Evolutionary conservation across 306 rosid genomes (phyloP).

Genomic region (Vigna nakashimae): DNA sequence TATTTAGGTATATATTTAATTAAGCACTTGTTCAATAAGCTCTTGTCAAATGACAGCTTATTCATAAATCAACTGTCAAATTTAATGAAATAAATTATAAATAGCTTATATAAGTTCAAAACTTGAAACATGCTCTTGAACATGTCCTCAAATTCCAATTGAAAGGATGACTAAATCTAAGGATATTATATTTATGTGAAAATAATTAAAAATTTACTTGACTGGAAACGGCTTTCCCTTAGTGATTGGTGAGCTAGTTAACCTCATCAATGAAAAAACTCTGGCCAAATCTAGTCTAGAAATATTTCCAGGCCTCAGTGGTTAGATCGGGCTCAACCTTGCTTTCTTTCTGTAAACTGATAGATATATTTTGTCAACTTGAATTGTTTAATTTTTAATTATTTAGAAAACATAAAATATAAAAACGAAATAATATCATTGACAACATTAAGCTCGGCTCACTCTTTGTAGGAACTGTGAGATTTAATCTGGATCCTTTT

Average conservation of each 20-base stretch:
- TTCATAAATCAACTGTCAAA: not conserved
- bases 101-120: not conserved
- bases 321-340: constrained; percentile 22
- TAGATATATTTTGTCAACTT: constrained; percentile 20
- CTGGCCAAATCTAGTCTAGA: constrained; percentile 18
- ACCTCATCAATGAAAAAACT: constrained; percentile 18
- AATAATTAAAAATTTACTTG: constrained; percentile 12
- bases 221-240: not conserved
- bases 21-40: not conserved
- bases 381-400: not conserved
- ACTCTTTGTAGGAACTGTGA: constrained; percentile 68
- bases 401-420: not conserved
- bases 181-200: not conserved
- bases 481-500: constrained; percentile 94
- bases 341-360: not conserved
- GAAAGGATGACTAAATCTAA: not conserved
- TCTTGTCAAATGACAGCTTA: not conserved
- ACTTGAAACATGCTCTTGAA: not conserved
- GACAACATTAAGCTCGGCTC: constrained; percentile 26
- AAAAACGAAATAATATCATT: not conserved
- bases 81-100: too few relatives aligned
- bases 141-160: not conserved
- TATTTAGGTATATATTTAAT: not conserved
- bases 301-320: constrained; percentile 24
- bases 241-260: constrained; percentile 9